These are phyloP conservation scores for Arthrobotrys conoides DNA, from an alignment of 2,329 filamentous ascomycete species.

Conservation along the genomic window DNA sequence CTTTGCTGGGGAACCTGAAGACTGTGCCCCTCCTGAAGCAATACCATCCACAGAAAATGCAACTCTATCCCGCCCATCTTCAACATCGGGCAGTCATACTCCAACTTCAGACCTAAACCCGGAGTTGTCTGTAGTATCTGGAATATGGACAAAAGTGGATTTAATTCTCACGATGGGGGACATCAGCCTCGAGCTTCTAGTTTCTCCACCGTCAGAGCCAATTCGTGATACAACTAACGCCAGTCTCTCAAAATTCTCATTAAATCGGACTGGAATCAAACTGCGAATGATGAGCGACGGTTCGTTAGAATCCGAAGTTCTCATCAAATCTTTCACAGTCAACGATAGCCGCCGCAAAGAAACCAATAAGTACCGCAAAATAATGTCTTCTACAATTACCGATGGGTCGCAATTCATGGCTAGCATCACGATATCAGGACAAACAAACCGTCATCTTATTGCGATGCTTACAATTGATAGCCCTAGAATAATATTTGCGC, in stretches of 20 bases:
- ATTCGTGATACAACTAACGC: slow-evolving; percentile 83
- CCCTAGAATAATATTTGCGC: slow-evolving; percentile 90
- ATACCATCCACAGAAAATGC: slow-evolving; percentile 66
- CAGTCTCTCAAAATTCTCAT: slow-evolving; percentile 91
- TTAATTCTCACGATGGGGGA: slow-evolving; percentile 90
- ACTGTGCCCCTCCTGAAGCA: slow-evolving; percentile 81
- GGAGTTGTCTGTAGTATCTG: slow-evolving; percentile 77
- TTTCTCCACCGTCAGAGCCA: slow-evolving; percentile 80
- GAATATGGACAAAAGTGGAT: slow-evolving; percentile 93
- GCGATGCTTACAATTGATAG: slow-evolving; percentile 95
- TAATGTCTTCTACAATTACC: slow-evolving; percentile 97
- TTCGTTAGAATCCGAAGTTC: slow-evolving; percentile 90
- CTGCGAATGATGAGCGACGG: slow-evolving; percentile 92
- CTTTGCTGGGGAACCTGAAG: slow-evolving; percentile 81
- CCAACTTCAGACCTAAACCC: slow-evolving; percentile 72
- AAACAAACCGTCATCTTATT: slow-evolving; percentile 83
- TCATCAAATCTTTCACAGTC: slow-evolving; percentile 95
- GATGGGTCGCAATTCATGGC: slow-evolving; percentile 99
- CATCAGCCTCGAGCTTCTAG: slow-evolving; percentile 87
- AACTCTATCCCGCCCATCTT: slow-evolving; percentile 64
- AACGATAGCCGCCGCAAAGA: slow-evolving; percentile 89
- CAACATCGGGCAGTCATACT: slow-evolving; percentile 64
- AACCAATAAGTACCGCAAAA: slow-evolving; percentile 95
- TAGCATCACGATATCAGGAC: slow-evolving; percentile 90
- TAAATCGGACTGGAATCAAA: slow-evolving; percentile 93